Conservation (phyloP, 1,284 basidiomycete species). For the Rhodotorula sp. region DNA sequence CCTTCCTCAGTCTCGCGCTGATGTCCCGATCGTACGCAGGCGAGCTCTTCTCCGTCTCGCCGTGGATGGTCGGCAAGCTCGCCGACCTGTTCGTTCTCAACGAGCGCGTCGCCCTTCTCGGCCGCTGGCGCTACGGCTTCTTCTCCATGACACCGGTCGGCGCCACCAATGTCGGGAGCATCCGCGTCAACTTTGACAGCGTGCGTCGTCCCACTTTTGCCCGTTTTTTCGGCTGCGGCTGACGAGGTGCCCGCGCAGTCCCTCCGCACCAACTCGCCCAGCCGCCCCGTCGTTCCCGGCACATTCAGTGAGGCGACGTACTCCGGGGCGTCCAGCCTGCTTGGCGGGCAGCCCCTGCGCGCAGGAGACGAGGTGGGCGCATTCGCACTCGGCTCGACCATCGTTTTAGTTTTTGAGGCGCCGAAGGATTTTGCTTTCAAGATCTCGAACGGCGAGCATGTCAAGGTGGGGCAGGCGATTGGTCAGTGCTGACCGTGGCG, state of each 20-base stretch:
- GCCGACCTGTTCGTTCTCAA: conserved; percentile 95
- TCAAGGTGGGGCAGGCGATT: conserved; percentile 78
- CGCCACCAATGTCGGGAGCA: conserved; percentile 96
- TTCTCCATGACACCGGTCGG: conserved; percentile 96
- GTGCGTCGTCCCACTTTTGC: conserved; percentile 54
- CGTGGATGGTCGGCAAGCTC: conserved; percentile 89
- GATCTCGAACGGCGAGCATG: conserved; percentile 78
- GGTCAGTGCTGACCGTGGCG: conserved; percentile 33
- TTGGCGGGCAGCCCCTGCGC: conserved; percentile 83
- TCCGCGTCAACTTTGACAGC: conserved; percentile 94
- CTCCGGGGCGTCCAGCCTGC: conserved; percentile 71
- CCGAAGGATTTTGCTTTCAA: conserved; percentile 79
- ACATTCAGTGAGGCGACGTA: conserved; percentile 93
- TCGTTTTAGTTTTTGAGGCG: conserved; percentile 96
- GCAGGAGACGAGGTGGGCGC: conserved; percentile 96
- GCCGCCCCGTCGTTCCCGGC: conserved; percentile 70
- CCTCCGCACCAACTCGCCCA: conserved; percentile 78
- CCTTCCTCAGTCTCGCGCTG: neutral
- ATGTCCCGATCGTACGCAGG: conserved; percentile 56
- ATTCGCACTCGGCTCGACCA: conserved; percentile 91
- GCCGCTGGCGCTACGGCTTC: conserved; percentile 93
- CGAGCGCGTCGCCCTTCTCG: conserved; percentile 94
- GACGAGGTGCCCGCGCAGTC: conserved; percentile 59
- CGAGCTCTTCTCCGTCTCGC: conserved; percentile 94
- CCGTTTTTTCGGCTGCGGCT: neutral